A percentile compares a stretch with the other conserved stretches of the same genome.
phyloP scores from a whole-genome alignment of 768 basidiomycete species.

The Lentinula sp. region DNA sequence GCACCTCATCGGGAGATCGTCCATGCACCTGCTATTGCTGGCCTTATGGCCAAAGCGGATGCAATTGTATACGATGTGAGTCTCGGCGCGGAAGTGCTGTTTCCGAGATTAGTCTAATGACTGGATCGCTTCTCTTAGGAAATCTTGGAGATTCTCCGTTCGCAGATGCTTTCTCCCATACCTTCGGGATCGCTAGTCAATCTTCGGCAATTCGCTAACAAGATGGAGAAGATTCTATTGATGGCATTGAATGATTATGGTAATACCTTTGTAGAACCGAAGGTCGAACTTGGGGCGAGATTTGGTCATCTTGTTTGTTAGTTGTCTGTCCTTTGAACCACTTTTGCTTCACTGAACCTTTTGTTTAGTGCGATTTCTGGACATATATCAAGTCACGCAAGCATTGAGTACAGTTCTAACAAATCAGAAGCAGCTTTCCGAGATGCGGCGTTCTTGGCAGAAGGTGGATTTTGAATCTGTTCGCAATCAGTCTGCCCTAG shows the following conservation, averaged over 20 bases:
- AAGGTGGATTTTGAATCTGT: constrained; percentile 90
- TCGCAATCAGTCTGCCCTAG: constrained; percentile 86
- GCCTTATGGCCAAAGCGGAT: constrained; percentile 85
- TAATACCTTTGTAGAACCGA: constrained; percentile 86
- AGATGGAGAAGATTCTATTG: constrained; percentile 87
- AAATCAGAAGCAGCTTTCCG: constrained; percentile 76
- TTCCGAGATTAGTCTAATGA: constrained; percentile 9
- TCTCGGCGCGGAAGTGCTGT: constrained; percentile 10
- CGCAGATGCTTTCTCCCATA: constrained; percentile 79
- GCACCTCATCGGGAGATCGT: constrained; percentile 82
- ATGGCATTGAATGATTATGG: constrained; percentile 78
- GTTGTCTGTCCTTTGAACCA: constrained; percentile 25
- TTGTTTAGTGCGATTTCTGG: constrained; percentile 74
- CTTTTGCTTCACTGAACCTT: constrained; percentile 6
- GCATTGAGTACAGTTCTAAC: constrained; percentile 84
- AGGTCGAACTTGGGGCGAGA: constrained; percentile 85
- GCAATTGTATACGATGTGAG: constrained; percentile 88
- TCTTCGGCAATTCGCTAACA: constrained; percentile 76
- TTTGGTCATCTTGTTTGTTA: constrained; percentile 86
- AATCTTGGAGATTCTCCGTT: constrained; percentile 80
- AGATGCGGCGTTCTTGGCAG: constrained; percentile 85
- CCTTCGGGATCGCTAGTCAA: constrained; percentile 59
- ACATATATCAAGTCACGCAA: constrained; percentile 89
- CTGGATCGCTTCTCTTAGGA: constrained; percentile 42
- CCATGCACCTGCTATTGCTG: constrained; percentile 83